Base-by-base conservation (phyloP, 2,329 filamentous ascomycete genomes). In the Sarocladium oryzae region DNA sequence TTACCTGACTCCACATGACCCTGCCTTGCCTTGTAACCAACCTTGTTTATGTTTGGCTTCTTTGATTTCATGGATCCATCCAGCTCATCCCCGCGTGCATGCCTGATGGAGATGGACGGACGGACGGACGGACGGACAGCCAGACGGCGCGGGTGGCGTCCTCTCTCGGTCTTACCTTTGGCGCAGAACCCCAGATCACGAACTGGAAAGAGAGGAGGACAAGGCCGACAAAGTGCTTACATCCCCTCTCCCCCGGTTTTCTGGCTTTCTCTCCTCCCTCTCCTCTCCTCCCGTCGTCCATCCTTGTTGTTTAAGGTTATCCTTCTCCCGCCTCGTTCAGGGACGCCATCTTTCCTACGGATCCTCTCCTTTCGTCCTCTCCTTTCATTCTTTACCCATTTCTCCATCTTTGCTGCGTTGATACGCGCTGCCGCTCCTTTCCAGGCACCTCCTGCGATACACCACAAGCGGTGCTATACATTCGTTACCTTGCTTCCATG, bases 321-420 rank as follows among this genome's bases (percentile, higher is more conserved):
- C 24, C 11, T 26, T 30, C 24, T 48, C 43, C 43, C 43, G 43
- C 24, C 43, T 48, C 43, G 24, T 48, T 48, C 20, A 33, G 43
- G 43, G 28, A 48, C 28, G 11, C 21, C 16, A 18, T 26, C 24
- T 26, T 49, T 26, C 32, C 46, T 50, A 46, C 11, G 11, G 37
- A 32, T 41, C 49, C 45, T 52, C 40, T 10, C n/a, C 32, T 24
- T 16, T n/a, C n/a, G n/a, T n/a, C n/a, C n/a, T n/a, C n/a, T n/a
- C n/a, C n/a, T 28, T 48, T 50, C 51, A 53, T 53, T 51, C 53
- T 50, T 46, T 45, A 21, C 21, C 16, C 33, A 20, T 8, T 16
- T 16, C 20, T 18, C 10, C 24, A 16, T 32, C 32, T 20, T 28
- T 38, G 35, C 46, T 53, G 45, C 48, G 28, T 23, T 18, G 20